Conservation (phyloP, 768 basidiomycete species). For the Serendipita sp. region DNA sequence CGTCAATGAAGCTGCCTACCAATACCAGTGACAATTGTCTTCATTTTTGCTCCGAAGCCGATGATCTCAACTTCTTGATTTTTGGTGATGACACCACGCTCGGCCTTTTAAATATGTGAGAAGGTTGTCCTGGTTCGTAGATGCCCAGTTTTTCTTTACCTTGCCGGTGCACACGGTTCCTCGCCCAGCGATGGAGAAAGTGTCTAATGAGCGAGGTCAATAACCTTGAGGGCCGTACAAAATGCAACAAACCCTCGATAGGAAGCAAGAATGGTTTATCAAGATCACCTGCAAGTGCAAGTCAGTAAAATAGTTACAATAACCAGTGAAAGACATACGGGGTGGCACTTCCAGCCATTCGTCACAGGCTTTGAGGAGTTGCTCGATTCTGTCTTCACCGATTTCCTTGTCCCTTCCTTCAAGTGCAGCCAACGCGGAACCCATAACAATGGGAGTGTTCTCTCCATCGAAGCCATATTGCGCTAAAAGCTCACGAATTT, state of each 20-base stretch:
- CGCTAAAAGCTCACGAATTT: conserved; percentile 89
- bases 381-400: conserved; percentile 63
- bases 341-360: conserved; percentile 85
- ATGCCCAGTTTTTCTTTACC: conserved; percentile 26
- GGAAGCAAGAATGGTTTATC: conserved; percentile 97
- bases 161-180: conserved; percentile 95
- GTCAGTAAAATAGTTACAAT: background rate
- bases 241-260: conserved; percentile 46
- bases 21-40: conserved; percentile 91
- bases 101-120: conserved; percentile 36
- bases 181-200: conserved; percentile 95
- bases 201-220: conserved; percentile 28
- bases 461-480: conserved; percentile 96
- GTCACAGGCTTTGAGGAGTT: conserved; percentile 77
- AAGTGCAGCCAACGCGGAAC: conserved; percentile 87
- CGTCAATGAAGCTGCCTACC: conserved; percentile 28
- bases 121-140: background rate
- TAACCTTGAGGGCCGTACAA: background rate
- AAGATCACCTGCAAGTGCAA: conserved; percentile 50
- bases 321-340: conserved; percentile 35
- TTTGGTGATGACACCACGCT: conserved; percentile 82
- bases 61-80: conserved; percentile 88
- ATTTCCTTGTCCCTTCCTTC: conserved; percentile 69
- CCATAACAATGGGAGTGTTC: conserved; percentile 94
- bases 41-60: conserved; percentile 59